Conservation (phyloP, 352 stramenopile genomes). For the Phytopythium ostracodes region DNA sequence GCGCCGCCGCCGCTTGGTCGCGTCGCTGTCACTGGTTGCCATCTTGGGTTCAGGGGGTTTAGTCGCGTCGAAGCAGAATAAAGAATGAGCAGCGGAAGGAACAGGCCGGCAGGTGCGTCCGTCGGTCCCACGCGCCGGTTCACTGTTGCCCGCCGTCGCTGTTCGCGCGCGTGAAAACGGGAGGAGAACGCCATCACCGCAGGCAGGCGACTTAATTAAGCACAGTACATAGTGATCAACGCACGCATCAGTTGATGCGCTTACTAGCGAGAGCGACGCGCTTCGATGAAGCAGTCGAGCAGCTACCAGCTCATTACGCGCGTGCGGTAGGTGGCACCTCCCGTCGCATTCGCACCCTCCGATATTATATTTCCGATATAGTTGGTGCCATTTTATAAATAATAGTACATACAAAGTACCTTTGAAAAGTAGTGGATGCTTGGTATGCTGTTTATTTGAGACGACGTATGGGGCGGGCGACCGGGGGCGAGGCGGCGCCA, state of each 20-base stretch:
- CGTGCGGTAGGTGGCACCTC: background rate
- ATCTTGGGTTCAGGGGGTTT: background rate
- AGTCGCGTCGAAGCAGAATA: background rate
- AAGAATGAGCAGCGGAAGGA: background rate
- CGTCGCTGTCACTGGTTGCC: no score
- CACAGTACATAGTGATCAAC: background rate
- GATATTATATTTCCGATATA: no score
- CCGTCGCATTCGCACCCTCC: background rate
- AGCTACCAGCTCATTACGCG: background rate
- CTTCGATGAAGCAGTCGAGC: slow-evolving; percentile 1
- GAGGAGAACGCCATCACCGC: background rate
- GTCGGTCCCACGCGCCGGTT: no score
- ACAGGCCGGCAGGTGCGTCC: no score
- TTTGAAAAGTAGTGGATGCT: no score
- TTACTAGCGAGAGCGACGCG: background rate
- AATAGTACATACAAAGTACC: no score
- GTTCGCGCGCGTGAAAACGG: background rate
- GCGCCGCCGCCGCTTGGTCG: slow-evolving; percentile 4
- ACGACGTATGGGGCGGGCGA: background rate
- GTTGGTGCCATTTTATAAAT: no score
- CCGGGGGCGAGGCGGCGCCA: background rate
- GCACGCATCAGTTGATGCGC: background rate
- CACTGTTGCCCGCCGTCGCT: background rate
- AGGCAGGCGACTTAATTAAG: no score
- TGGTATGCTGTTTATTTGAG: no score